Percentiles rank a stretch among this genome's conserved stretches.
phyloP scores from a whole-genome alignment of 2,329 filamentous ascomycete genomes.

The Niveomyces coronatus region DNA sequence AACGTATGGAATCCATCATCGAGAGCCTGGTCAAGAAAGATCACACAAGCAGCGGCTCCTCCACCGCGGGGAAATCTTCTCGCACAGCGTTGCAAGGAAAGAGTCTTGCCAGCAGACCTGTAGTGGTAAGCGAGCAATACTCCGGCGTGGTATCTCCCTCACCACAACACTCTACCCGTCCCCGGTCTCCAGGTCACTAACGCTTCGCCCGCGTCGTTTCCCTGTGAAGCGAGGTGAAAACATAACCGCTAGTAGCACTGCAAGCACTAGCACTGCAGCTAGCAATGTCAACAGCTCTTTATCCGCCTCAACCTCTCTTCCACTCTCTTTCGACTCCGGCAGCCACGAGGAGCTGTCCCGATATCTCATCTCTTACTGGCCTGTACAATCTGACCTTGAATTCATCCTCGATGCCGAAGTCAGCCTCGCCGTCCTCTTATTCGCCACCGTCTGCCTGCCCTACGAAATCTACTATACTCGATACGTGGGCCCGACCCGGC shows the following conservation, averaged over 20 bases:
- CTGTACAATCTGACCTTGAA: constrained; percentile 25
- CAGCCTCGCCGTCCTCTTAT: constrained; percentile 21
- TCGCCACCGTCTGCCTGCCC: constrained; percentile 26
- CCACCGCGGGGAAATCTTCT: constrained; percentile 54
- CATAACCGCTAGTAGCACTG: no score
- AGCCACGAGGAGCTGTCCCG: constrained; percentile 14
- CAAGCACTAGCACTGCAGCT: no score
- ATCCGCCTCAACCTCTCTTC: not conserved
- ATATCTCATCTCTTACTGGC: constrained; percentile 28
- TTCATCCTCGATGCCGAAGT: constrained; percentile 23
- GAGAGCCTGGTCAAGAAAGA: not conserved
- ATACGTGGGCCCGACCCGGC: constrained; percentile 15
- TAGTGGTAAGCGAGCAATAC: no score
- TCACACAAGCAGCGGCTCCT: constrained; percentile 57
- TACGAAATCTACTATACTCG: constrained; percentile 15
- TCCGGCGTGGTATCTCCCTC: no score
- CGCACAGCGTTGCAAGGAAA: constrained; percentile 50
- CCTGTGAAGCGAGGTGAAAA: no score
- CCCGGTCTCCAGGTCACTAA: no score
- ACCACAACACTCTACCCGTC: no score
- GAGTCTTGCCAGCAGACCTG: no score
- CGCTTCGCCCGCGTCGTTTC: no score
- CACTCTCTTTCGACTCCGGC: not conserved
- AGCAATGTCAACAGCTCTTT: no score
- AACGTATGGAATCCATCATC: constrained; percentile 1